These are phyloP conservation scores for Aquilaria malaccensis DNA, from an alignment of 345 rosid species.

Conservation along the genomic window DNA sequence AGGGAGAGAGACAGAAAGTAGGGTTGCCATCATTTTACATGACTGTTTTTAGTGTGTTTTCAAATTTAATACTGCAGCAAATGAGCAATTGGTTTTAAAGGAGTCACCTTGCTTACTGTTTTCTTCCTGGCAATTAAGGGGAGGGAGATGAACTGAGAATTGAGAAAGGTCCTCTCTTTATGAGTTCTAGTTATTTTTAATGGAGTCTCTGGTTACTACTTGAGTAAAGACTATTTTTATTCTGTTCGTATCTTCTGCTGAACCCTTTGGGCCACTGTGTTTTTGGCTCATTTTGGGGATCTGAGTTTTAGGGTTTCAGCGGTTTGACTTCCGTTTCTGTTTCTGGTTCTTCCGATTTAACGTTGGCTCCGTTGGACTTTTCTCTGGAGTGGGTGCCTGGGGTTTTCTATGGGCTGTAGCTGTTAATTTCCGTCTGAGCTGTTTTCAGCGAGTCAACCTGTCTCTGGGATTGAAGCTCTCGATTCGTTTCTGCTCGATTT, in stretches of 20 bases:
- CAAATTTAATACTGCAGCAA: constrained; percentile 27
- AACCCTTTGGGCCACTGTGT: constrained; percentile 18
- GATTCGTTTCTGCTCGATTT: constrained; percentile 5
- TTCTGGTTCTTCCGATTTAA: constrained; percentile 32
- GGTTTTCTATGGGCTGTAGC: constrained; percentile 18
- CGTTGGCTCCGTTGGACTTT: constrained; percentile 25
- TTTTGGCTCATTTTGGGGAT: constrained; percentile 38
- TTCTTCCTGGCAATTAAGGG: constrained; percentile 21
- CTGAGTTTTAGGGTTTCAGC: constrained; percentile 56
- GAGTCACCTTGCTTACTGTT: constrained; percentile 25
- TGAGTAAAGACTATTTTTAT: constrained; percentile 10
- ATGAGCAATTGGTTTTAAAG: constrained; percentile 29
- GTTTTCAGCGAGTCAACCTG: not conserved
- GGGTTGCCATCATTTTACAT: constrained; percentile 13
- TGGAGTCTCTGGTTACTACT: constrained; percentile 15
- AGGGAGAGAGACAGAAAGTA: constrained; percentile 26
- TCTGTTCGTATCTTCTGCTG: constrained; percentile 5
- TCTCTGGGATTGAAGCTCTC: constrained; percentile 10
- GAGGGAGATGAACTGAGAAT: constrained; percentile 11
- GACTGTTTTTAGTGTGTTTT: constrained; percentile 15
- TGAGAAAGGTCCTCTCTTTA: not conserved
- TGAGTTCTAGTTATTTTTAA: constrained; percentile 19
- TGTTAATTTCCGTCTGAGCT: constrained; percentile 9
- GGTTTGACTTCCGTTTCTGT: constrained; percentile 31
- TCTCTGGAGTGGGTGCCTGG: constrained; percentile 12